Base-by-base conservation (phyloP, 2,329 filamentous ascomycete genomes). In the Trichoderma brevicompactum region DNA sequence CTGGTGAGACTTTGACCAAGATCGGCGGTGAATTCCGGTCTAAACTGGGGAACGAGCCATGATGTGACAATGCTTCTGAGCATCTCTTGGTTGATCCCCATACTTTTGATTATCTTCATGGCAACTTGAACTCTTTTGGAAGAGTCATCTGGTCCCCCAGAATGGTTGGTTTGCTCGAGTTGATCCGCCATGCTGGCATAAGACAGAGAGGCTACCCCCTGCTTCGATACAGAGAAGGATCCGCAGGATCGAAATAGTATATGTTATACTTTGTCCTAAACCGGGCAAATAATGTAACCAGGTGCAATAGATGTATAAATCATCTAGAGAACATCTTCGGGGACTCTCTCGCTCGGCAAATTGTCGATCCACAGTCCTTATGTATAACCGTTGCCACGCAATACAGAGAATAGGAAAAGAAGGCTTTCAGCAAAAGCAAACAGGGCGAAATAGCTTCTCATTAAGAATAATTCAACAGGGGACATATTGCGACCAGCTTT, bases 21-120 rank as follows among this genome's bases (percentile, higher is more conserved):
- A 9, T 65, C 56, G 5, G 44, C 15, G 8, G n/a, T 48, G 34
- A 67, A 63, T 17, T 52, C 48, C 3, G 66, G 56, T 53, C 34
- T 55, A 17, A 66, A 62, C n/a, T 41, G 48, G 7, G 66, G 66
- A n/a, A 66, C 64, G 9, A 67, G 65, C 34, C 65, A 58, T n/a
- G 65, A 48, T 38, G 65, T 67, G 28, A 67, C 43, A 2, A 56
- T 49, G 10, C 64, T 49, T 43, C 66, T 46, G 9, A 66, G 12
- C 49, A 63, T 67, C 7, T 67, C 66, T 9, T 58, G 55, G 15
- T 52, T 65, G 7, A 56, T 40, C 1, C 63, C 66, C 41, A 66
- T 46, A 0, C 48, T 59, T 3, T 61, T 44, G 12, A 67, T 49
- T 17, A 53, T 49, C n/a, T 66, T 65, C 28, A 52, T 65, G 12